Conservation (phyloP, 2,329 filamentous ascomycete genomes). For the Sodiomyces alkalinus region DNA sequence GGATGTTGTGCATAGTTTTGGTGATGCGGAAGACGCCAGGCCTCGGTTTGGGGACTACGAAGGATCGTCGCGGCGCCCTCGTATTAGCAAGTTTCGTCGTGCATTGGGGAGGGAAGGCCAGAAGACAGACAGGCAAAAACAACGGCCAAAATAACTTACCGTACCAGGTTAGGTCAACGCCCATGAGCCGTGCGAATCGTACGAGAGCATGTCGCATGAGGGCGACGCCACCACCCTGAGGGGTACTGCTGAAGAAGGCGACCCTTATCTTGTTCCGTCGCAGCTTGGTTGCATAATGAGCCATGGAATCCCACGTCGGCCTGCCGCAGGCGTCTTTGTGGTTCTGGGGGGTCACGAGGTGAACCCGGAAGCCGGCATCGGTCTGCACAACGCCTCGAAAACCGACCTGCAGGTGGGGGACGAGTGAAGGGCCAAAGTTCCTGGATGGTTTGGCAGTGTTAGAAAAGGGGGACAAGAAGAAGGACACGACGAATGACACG, state of each 20-base stretch:
- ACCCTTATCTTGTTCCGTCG: constrained; percentile 50
- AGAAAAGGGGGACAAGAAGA: constrained; percentile 1
- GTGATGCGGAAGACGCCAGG: constrained; percentile 70
- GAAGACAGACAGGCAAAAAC: not conserved
- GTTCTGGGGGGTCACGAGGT: constrained; percentile 37
- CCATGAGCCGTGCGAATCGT: constrained; percentile 50
- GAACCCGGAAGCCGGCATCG: constrained; percentile 48
- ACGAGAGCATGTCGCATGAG: constrained; percentile 70
- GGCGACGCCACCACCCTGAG: constrained; percentile 70
- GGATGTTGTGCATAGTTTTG: constrained; percentile 79
- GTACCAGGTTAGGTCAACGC: constrained; percentile 61
- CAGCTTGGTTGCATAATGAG: constrained; percentile 47
- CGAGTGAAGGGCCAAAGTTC: constrained; percentile 56
- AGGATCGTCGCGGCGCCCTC: too few relatives aligned
- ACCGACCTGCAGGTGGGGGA: constrained; percentile 53
- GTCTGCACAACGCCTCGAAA: constrained; percentile 56
- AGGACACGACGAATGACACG: too few relatives aligned
- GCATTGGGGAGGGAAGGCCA: not conserved
- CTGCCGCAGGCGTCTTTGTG: constrained; percentile 45
- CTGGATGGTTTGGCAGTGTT: constrained; percentile 19
- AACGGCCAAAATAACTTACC: constrained; percentile 21
- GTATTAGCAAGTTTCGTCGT: constrained; percentile 3
- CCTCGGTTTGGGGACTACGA: constrained; percentile 57
- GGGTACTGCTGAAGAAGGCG: constrained; percentile 68
- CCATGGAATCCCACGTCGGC: constrained; percentile 49